A percentile compares a stretch with the other conserved stretches of the same genome.
These are phyloP conservation scores for Rhizopogon parksii DNA, from an alignment of 1,284 basidiomycete genomes.

Conservation along the genomic window DNA sequence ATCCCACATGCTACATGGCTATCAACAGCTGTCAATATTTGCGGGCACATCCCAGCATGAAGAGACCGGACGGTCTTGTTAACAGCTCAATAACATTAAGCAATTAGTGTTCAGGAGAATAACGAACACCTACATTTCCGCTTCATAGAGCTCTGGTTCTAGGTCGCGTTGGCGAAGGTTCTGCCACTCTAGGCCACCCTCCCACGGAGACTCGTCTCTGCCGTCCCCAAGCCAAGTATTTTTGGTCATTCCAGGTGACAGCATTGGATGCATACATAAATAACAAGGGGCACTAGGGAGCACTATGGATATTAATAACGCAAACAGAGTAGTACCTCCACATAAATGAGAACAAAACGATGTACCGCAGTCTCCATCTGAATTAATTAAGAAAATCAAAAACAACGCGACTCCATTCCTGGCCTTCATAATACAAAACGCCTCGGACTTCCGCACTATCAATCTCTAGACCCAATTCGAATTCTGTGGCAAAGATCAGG, in stretches of 20 bases:
- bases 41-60: neutral
- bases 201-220: neutral
- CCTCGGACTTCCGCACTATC: conserved; percentile 79
- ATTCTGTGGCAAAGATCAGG: conserved; percentile 42
- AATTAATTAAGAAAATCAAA: conserved; percentile 47
- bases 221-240: neutral
- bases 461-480: conserved; percentile 72
- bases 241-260: neutral
- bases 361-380: neutral
- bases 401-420: conserved; percentile 68
- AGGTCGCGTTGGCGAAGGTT: conserved; percentile 2
- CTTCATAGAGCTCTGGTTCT: neutral
- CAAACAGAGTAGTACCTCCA: too few relatives aligned
- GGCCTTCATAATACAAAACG: conserved; percentile 60
- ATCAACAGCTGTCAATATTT: neutral
- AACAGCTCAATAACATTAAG: neutral
- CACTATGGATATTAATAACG: neutral
- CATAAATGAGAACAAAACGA: neutral
- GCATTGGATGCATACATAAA: neutral
- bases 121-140: conserved; percentile 8
- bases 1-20: neutral
- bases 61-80: neutral
- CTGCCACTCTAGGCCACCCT: neutral
- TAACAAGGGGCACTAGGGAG: neutral
- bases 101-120: neutral